Base-by-base conservation (phyloP, 768 basidiomycete genomes). In the Mycena kentingensis region DNA sequence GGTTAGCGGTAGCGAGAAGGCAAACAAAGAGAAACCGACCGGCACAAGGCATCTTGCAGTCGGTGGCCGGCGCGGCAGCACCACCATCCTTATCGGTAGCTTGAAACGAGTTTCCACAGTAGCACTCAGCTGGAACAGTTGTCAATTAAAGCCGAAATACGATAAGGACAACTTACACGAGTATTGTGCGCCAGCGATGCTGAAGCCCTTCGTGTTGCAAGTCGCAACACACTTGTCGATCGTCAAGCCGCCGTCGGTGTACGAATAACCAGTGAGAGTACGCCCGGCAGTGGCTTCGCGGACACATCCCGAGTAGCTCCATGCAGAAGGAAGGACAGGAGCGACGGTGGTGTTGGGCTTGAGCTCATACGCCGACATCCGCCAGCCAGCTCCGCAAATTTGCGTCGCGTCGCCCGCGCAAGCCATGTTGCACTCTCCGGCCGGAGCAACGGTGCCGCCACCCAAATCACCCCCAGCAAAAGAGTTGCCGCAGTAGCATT, bases 181-280 rank as follows among this genome's bases (percentile, higher is more conserved):
- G 24, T 39, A 55, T 46, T 55, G 48, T 8, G 49, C 54, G 1
- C 54, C 54, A 28, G 54, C 54, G 6, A 55, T 51, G 25, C 41
- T 48, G 37, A 46, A 55, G 10, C 54, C 54, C 19, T 46, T 49
- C 28, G 15, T 41, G 19, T 25, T 46, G 19, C 54, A 55, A 25
- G 54, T 51, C 13, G 43, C 54, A 6, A 55, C 54, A 24, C 54
- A 55, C 26, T 55, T 51, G 43, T 55, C 54, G 44, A 55, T 24
- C 8, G 49, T 50, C 54, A 55, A 46, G 1, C 15, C 29, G 18
- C 48, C 35, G 29, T 55, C 54, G 3, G 42, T 49, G 25, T 50
- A 55, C 2, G 54, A 55, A 32, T 55, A 55, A 32, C 46, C 32
- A 35, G 49, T 39, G 36, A 55, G 54, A 12, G 54, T 46, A 35